Conservation (phyloP, 2,329 filamentous ascomycete species). For the Polytolypa hystricis region DNA sequence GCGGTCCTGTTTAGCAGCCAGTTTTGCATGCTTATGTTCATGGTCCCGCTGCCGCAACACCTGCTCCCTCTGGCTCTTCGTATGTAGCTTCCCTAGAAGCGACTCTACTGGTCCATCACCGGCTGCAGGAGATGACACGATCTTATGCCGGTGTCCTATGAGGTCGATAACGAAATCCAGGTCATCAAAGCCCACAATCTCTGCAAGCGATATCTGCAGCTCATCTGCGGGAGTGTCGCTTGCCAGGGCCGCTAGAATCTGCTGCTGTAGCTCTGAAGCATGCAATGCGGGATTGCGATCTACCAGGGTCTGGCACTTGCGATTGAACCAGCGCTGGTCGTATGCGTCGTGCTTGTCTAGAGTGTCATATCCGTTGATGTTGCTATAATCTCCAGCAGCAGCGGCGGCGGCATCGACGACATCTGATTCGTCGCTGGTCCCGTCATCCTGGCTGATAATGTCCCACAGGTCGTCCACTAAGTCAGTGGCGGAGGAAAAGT, state of each 20-base stretch:
- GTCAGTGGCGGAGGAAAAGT: slow-evolving; percentile 45
- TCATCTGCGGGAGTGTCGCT: slow-evolving; percentile 68
- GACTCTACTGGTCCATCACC: slow-evolving; percentile 21
- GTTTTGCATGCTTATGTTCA: slow-evolving; percentile 66
- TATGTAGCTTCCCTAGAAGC: slow-evolving; percentile 51
- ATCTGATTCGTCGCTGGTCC: slow-evolving; percentile 55
- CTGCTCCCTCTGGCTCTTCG: slow-evolving; percentile 65
- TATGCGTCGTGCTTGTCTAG: slow-evolving; percentile 27
- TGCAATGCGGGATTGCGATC: slow-evolving; percentile 55
- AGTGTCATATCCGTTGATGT: slow-evolving; percentile 12
- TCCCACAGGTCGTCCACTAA: slow-evolving; percentile 75
- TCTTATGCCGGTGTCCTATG: slow-evolving; percentile 62
- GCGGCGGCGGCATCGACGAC: slow-evolving; percentile 36
- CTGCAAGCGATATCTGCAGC: slow-evolving; percentile 79
- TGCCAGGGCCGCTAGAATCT: slow-evolving; percentile 63
- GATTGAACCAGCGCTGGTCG: slow-evolving; percentile 58
- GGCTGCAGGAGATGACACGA: slow-evolving; percentile 42
- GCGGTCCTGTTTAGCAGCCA: slow-evolving; percentile 61
- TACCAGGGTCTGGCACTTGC: slow-evolving; percentile 58
- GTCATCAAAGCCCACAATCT: slow-evolving; percentile 86
- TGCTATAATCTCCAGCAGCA: no score
- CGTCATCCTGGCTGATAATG: slow-evolving; percentile 65
- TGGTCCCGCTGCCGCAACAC: slow-evolving; percentile 64
- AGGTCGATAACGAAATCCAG: slow-evolving; percentile 86
- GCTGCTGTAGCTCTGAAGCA: slow-evolving; percentile 59